These are phyloP conservation scores for Apiospora arundinis DNA, from an alignment of 2,329 filamentous ascomycete species.

Conservation along the genomic window DNA sequence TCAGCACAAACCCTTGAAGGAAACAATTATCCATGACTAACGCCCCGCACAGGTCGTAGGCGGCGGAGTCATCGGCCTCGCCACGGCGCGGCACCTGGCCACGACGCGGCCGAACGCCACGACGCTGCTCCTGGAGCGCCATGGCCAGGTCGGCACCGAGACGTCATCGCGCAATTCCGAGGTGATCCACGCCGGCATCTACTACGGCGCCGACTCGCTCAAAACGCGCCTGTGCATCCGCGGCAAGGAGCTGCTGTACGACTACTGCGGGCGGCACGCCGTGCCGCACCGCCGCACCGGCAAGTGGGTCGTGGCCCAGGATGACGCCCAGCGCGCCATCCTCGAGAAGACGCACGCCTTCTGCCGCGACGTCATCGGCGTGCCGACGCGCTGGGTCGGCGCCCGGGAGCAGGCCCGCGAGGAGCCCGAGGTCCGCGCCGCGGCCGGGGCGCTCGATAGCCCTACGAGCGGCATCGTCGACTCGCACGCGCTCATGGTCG, in stretches of 20 bases:
- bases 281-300: constrained; percentile 79
- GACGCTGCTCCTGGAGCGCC: constrained; percentile 82
- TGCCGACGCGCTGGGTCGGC: constrained; percentile 76
- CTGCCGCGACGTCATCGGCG: constrained; percentile 49
- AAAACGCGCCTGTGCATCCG: constrained; percentile 85
- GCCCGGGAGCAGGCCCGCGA: constrained; percentile 63
- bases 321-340: constrained; percentile 69
- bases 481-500: constrained; percentile 83
- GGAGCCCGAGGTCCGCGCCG: constrained; percentile 79
- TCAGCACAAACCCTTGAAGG: background rate
- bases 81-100: constrained; percentile 77
- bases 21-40: background rate
- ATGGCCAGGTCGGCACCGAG: constrained; percentile 78
- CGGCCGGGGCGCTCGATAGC: constrained; percentile 79
- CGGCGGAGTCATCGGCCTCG: constrained; percentile 76
- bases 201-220: constrained; percentile 78
- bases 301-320: constrained; percentile 96
- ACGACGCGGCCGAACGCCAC: constrained; percentile 61
- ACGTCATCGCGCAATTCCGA: constrained; percentile 92
- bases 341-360: constrained; percentile 58
- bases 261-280: constrained; percentile 69
- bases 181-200: constrained; percentile 95
- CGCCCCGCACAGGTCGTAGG: constrained; percentile 56
- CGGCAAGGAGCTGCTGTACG: constrained; percentile 80
- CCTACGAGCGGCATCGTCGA: constrained; percentile 91